A percentile compares a stretch with the other conserved stretches of the same genome.
Conservation (phyloP, 768 basidiomycete genomes). For the Suillus subluteus region DNA sequence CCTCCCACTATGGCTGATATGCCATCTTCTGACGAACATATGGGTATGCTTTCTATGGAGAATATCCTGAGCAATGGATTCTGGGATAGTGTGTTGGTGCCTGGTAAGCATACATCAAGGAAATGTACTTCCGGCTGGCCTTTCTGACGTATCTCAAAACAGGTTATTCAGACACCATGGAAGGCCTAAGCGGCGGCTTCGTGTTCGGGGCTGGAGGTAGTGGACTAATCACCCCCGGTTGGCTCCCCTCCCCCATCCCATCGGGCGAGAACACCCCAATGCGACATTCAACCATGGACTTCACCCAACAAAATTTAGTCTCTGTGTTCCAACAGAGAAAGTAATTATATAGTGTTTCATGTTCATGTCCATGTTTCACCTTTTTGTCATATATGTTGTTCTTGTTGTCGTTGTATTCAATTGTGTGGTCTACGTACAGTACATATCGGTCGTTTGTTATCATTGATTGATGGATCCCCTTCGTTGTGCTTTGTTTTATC, state of each 20-base stretch:
- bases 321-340: conserved; percentile 32
- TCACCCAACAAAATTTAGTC: conserved; percentile 31
- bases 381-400: background rate
- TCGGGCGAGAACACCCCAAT: conserved; percentile 57
- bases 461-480: background rate
- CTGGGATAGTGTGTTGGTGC: conserved; percentile 88
- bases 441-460: background rate
- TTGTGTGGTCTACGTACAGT: background rate
- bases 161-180: conserved; percentile 83
- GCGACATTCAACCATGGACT: conserved; percentile 32
- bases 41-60: conserved; percentile 74
- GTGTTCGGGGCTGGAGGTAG: conserved; percentile 84
- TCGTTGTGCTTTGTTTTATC: background rate
- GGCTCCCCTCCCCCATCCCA: conserved; percentile 60
- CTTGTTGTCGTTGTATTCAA: background rate
- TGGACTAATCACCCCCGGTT: conserved; percentile 79
- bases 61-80: conserved; percentile 78
- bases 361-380: background rate
- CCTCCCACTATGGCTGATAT: conserved; percentile 82
- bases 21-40: conserved; percentile 42
- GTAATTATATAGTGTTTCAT: conserved; percentile 16
- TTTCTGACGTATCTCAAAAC: conserved; percentile 11
- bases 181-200: conserved; percentile 84
- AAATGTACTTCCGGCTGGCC: conserved; percentile 10
- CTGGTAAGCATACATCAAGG: conserved; percentile 54